Conservation (phyloP, 2,329 filamentous ascomycete species). For the Raffaelea ambrosiae region DNA sequence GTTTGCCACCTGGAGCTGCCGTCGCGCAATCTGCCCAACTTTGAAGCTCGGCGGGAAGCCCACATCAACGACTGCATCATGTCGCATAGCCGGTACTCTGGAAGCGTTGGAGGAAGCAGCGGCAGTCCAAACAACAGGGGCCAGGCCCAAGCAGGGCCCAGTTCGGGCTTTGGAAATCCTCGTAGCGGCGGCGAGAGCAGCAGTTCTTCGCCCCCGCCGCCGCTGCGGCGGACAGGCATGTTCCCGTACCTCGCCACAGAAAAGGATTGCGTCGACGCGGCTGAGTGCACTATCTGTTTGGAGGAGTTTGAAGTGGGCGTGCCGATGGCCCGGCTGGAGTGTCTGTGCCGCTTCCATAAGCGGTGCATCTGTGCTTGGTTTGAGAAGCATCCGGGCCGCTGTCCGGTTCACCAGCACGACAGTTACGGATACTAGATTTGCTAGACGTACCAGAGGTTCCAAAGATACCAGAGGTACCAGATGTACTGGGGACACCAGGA, state of each 20-base stretch:
- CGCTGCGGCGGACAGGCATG: conserved; percentile 47
- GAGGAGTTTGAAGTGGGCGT: conserved; percentile 57
- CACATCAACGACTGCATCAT: conserved; percentile 53
- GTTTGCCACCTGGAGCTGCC: conserved; percentile 68
- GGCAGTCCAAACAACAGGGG: conserved; percentile 9
- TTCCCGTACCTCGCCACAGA: conserved; percentile 57
- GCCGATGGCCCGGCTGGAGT: conserved; percentile 58
- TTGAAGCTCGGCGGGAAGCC: conserved; percentile 44
- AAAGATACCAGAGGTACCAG: too few species aligned
- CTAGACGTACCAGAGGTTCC: too few species aligned
- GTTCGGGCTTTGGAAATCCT: too few species aligned
- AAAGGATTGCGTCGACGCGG: conserved; percentile 60
- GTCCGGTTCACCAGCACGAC: conserved; percentile 58
- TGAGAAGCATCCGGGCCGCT: conserved; percentile 51
- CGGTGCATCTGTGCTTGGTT: conserved; percentile 57
- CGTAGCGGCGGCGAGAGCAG: background rate
- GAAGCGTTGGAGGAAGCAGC: conserved; percentile 20
- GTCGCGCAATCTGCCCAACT: conserved; percentile 42
- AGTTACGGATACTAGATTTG: conserved; percentile 45
- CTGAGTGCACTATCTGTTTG: conserved; percentile 60
- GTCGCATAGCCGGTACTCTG: conserved; percentile 40
- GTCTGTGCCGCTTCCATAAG: conserved; percentile 56
- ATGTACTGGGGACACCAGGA: too few species aligned
- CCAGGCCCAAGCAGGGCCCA: too few species aligned
- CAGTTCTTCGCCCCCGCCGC: conserved; percentile 17